Percentiles rank a stretch among this genome's conserved stretches.
Conservation (phyloP, 306 rosid genomes). For the Carpinus fangiana region DNA sequence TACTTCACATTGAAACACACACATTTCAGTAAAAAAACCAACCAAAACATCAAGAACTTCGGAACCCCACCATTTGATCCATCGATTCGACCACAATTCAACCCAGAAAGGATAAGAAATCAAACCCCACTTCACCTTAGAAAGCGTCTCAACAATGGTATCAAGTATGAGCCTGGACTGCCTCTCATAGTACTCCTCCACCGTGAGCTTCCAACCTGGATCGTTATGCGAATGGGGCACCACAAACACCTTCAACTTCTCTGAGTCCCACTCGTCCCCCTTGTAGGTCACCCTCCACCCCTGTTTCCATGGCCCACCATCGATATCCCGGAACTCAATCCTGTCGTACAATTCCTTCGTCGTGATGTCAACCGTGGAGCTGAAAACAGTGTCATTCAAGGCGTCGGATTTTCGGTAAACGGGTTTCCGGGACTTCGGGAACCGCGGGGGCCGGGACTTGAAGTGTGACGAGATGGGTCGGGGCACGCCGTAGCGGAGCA, state of each 20-base stretch:
- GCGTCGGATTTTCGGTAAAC: conserved; percentile 38
- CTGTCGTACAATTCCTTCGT: conserved; percentile 78
- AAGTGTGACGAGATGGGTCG: conserved; percentile 57
- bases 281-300: conserved; percentile 84
- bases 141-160: conserved; percentile 81
- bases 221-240: conserved; percentile 99
- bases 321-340: conserved; percentile 76
- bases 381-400: conserved; percentile 16
- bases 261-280: conserved; percentile 92
- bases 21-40: background rate
- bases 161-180: conserved; percentile 86
- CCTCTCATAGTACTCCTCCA: conserved; percentile 81
- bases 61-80: background rate
- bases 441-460: conserved; percentile 42
- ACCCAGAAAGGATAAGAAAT: background rate
- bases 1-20: background rate
- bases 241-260: conserved; percentile 82
- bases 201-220: conserved; percentile 98
- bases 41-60: background rate
- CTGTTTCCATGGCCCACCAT: conserved; percentile 97
- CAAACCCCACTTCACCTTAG: conserved; percentile 49
- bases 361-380: conserved; percentile 73
- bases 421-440: conserved; percentile 41
- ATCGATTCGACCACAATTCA: background rate
- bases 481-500: conserved; percentile 76